phyloP scores from a whole-genome alignment of 176 grass and related monocot species.

The Aegilops speltoides region DNA sequence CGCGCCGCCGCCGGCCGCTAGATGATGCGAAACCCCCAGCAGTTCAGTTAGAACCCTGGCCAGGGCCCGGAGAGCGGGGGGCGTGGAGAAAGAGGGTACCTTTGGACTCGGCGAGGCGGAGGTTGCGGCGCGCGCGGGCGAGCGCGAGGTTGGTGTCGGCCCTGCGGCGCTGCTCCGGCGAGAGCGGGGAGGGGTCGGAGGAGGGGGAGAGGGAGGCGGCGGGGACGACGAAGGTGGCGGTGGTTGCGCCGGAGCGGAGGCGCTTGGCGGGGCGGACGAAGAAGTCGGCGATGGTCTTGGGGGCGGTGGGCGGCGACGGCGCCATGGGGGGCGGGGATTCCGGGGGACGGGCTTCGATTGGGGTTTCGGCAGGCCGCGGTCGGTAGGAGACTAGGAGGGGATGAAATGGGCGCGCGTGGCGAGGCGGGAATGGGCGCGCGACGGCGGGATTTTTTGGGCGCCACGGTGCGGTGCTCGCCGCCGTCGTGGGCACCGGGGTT shows the following conservation, averaged over 20 bases:
- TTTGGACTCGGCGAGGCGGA: constrained; percentile 73
- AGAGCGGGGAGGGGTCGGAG: constrained; percentile 22
- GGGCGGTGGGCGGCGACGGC: constrained; percentile 42
- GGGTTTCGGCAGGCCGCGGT: too few relatives aligned
- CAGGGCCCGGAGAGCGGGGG: neutral
- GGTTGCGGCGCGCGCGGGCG: constrained; percentile 57
- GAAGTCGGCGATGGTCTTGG: constrained; percentile 71
- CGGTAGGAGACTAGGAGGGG: too few relatives aligned
- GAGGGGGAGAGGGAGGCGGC: constrained; percentile 12
- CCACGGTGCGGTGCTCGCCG: too few relatives aligned
- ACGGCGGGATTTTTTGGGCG: too few relatives aligned
- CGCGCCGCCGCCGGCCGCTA: constrained; percentile 17
- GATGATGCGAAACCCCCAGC: neutral
- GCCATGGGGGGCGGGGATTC: neutral
- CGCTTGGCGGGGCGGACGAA: constrained; percentile 72
- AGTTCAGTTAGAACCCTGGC: constrained; percentile 16
- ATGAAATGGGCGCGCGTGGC: neutral
- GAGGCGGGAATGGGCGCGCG: too few relatives aligned
- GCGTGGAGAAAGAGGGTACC: constrained; percentile 38
- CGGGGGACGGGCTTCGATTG: neutral
- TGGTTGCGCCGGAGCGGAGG: constrained; percentile 33
- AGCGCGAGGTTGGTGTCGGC: constrained; percentile 80
- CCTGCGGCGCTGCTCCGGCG: constrained; percentile 63
- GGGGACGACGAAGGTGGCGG: constrained; percentile 32
- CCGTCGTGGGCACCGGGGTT: too few relatives aligned